These are phyloP conservation scores for Haematococcus lacustris DNA, from an alignment of 139 green algal species.

Conservation along the genomic window DNA sequence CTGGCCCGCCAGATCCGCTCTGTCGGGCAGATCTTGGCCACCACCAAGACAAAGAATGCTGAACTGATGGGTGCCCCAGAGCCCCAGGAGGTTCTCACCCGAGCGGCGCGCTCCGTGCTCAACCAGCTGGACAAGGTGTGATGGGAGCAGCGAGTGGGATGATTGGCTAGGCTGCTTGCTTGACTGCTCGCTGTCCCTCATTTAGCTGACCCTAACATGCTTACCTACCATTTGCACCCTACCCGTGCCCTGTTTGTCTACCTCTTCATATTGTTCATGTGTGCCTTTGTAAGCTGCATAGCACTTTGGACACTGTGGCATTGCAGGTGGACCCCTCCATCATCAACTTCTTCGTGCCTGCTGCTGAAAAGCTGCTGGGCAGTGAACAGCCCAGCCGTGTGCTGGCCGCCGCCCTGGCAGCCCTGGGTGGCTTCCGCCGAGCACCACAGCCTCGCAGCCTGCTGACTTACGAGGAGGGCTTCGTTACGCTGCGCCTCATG, in stretches of 20 bases:
- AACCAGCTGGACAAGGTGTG: conserved; percentile 58
- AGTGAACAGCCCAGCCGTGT: conserved; percentile 43
- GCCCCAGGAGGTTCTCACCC: conserved; percentile 41
- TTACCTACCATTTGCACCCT: too few relatives aligned
- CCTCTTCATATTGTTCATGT: too few relatives aligned
- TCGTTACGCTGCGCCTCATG: conserved; percentile 59
- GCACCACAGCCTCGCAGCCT: conserved; percentile 47
- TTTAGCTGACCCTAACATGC: too few relatives aligned
- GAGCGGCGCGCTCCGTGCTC: conserved; percentile 43
- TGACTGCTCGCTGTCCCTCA: too few relatives aligned
- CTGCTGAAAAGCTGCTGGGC: conserved; percentile 65
- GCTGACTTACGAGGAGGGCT: conserved; percentile 71
- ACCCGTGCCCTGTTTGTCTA: too few relatives aligned
- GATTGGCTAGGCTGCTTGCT: too few relatives aligned
- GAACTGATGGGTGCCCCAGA: conserved; percentile 34
- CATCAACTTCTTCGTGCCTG: conserved; percentile 73
- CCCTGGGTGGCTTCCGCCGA: conserved; percentile 76
- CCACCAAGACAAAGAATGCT: conserved; percentile 24
- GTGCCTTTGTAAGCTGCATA: too few relatives aligned
- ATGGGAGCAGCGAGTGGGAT: too few relatives aligned
- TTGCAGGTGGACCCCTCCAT: conserved; percentile 63
- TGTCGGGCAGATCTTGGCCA: conserved; percentile 57
- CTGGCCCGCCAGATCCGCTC: too few relatives aligned
- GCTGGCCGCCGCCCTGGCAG: conserved; percentile 78
- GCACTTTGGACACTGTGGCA: too few relatives aligned